A percentile compares a stretch with the other conserved stretches of the same genome.
Evolutionary conservation across 148 eudicot genomes (phyloP).

Genomic region (Amaranthus hypochondriacus): DNA sequence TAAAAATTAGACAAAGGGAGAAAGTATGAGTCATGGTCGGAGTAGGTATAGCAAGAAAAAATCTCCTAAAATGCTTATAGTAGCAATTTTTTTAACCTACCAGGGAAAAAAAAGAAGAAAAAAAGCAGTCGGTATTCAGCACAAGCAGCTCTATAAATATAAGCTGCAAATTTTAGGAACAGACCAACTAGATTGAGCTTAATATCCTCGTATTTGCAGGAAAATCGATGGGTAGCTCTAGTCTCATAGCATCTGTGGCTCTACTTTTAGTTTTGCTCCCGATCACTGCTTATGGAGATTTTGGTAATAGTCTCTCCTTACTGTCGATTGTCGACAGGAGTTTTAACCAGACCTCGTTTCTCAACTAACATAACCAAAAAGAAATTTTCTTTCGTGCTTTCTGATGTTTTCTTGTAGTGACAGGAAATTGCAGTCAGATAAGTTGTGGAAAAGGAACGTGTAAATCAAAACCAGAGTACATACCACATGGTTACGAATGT

Average conservation of each 20-base stretch:
- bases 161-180: background rate
- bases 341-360: background rate
- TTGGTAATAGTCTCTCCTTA: constrained; percentile 7
- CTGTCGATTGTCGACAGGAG: background rate
- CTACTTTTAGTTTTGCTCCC: constrained; percentile 16
- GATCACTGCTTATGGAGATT: constrained; percentile 17
- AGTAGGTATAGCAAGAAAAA: background rate
- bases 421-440: constrained; percentile 47
- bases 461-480: constrained; percentile 28
- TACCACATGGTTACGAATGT: constrained; percentile 45
- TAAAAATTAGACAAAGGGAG: background rate
- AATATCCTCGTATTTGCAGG: background rate
- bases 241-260: constrained; percentile 1
- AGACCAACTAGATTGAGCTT: background rate
- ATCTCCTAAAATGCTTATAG: constrained; percentile 5
- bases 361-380: background rate
- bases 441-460: constrained; percentile 67
- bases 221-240: constrained; percentile 7
- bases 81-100: background rate
- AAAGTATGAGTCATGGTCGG: background rate
- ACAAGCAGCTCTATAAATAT: constrained; percentile 9
- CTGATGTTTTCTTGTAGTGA: background rate
- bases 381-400: background rate
- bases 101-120: background rate
- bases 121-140: background rate